Base-by-base conservation (phyloP, 106 monocot species). In the Acorus calamus region DNA sequence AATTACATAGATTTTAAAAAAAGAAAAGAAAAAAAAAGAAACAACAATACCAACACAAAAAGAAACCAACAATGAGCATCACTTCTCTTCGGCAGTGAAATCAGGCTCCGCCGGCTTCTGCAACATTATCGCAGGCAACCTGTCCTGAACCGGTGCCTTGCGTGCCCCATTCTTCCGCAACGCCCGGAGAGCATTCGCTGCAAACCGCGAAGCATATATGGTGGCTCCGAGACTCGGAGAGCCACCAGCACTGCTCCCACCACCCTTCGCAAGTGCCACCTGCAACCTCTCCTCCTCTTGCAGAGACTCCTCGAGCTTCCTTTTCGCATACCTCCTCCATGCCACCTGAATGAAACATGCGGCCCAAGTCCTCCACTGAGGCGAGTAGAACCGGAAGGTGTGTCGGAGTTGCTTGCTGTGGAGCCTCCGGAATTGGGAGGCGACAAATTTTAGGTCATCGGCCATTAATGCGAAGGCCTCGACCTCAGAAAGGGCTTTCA, bases 291-390 rank as follows among this genome's bases (percentile, higher is more conserved):
- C 66, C 76, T 78, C 80, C 57, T 84, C 72, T 48, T 41, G 50
- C 28, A 85, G 54, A 7, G 74, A 60, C 12, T 85, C 79, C 66
- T 84, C 85, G 6, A 75, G 65, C 57, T 80, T 85, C 77, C 62
- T 80, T 47, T 72, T 77, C 4, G 69, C 43, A 57, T 74, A 77
- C 8, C 80, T 66, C 3, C 75, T 73, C 85, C 85, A 85, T 8
- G 77, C 80, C 11, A 81, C 77, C 65, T 85, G 85, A 65, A 85
- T 81, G 46, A 81, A 80, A 50, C 85, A 85, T 46, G 85, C 85
- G 53, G 85, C 80, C 85, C 85, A 85, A 6, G 82, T 78, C 63
- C 71, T 74, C 82, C 82, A 83, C 67, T 74, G 78, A 48, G 70
- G 82, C 8, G 82, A 85, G 42, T 81, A 85, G 43, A 78, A 72